These are phyloP conservation scores for Oryza glaberrima DNA, from an alignment of 176 grass and related monocot species.

Conservation along the genomic window DNA sequence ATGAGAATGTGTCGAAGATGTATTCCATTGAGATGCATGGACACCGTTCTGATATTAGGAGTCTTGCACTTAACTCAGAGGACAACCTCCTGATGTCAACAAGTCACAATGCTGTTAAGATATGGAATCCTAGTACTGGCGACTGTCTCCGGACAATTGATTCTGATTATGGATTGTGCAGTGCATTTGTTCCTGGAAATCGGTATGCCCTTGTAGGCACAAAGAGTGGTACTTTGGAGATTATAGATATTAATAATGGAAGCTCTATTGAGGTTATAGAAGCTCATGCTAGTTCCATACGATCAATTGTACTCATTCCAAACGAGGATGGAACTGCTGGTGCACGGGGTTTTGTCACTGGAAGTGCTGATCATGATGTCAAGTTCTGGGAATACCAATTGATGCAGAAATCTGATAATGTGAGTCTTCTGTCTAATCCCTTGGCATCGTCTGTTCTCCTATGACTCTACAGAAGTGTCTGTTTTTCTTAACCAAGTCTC, in stretches of 20 bases:
- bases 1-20: slow-evolving; percentile 71
- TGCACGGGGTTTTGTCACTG: slow-evolving; percentile 81
- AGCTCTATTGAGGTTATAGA: slow-evolving; percentile 73
- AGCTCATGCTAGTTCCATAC: slow-evolving; percentile 83
- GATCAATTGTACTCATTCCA: slow-evolving; percentile 79
- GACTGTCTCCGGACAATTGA: slow-evolving; percentile 90
- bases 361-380: slow-evolving; percentile 85
- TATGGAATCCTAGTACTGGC: slow-evolving; percentile 93
- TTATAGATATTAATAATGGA: slow-evolving; percentile 94
- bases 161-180: slow-evolving; percentile 88
- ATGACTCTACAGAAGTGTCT: neutral
- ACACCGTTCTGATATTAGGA: slow-evolving; percentile 85
- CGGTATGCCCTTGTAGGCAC: slow-evolving; percentile 86
- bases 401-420: slow-evolving; percentile 66
- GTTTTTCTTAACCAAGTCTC: neutral
- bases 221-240: slow-evolving; percentile 83
- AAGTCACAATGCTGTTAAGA: slow-evolving; percentile 91
- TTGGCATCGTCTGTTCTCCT: neutral
- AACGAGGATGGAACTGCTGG: slow-evolving; percentile 62
- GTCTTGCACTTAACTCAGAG: slow-evolving; percentile 81
- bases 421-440: slow-evolving; percentile 48
- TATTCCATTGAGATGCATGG: slow-evolving; percentile 87
- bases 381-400: slow-evolving; percentile 95
- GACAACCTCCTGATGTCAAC: slow-evolving; percentile 89
- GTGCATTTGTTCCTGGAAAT: slow-evolving; percentile 88